Conservation (phyloP, 768 basidiomycete species). For the Cantharellus anzutake region DNA sequence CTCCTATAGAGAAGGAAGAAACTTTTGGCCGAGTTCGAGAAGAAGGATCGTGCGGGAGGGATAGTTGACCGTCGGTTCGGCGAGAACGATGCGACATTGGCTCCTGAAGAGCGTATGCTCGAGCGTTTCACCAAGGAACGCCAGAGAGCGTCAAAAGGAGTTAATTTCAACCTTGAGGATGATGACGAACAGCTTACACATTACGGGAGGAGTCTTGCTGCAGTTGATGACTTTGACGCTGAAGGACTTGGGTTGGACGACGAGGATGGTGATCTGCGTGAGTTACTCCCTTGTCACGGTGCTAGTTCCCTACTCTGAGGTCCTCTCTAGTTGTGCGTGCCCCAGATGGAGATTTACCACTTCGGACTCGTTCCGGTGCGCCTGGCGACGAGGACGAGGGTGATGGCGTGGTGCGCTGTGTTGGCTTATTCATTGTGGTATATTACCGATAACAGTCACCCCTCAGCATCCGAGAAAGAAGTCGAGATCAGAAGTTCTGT, state of each 20-base stretch:
- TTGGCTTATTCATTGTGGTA: conserved; percentile 3
- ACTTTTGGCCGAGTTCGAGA: conserved; percentile 71
- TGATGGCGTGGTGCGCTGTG: conserved; percentile 30
- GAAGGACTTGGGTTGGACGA: conserved; percentile 36
- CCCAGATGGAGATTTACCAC: too few species aligned
- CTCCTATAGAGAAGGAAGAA: conserved; percentile 57
- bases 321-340: too few species aligned
- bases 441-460: background rate
- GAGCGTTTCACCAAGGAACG: conserved; percentile 89
- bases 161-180: conserved; percentile 62
- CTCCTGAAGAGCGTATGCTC: conserved; percentile 91
- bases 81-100: conserved; percentile 82
- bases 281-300: background rate
- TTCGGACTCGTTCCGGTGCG: too few species aligned
- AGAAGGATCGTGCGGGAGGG: conserved; percentile 66
- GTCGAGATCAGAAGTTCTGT: conserved; percentile 91
- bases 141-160: conserved; percentile 54
- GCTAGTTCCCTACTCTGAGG: too few species aligned
- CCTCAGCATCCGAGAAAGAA: conserved; percentile 65
- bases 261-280: conserved; percentile 30
- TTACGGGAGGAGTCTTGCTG: conserved; percentile 75
- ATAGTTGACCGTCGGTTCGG: conserved; percentile 91
- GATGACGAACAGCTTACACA: conserved; percentile 80
- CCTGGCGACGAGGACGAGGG: conserved; percentile 50
- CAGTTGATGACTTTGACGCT: conserved; percentile 67